These are phyloP conservation scores for Salix viminalis DNA, from an alignment of 345 rosid species.

Conservation along the genomic window DNA sequence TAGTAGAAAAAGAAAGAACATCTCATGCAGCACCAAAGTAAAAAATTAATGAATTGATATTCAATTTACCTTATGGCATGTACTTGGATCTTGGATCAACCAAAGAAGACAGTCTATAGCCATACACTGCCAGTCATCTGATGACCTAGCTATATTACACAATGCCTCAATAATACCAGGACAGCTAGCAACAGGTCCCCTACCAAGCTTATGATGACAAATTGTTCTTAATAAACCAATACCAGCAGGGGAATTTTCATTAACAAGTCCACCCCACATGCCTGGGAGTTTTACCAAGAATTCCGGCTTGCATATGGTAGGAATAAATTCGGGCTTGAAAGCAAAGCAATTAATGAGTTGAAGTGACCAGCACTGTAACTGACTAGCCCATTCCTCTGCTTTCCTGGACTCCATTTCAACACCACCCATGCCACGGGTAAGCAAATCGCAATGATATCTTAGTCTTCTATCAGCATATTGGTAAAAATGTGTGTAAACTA, in stretches of 20 bases:
- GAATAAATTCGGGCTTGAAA: conserved; percentile 96
- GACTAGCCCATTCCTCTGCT: conserved; percentile 99
- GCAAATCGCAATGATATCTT: conserved; percentile 92
- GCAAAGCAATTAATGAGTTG: conserved; percentile 99
- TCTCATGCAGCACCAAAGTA: background rate
- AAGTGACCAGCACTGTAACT: conserved; percentile 98
- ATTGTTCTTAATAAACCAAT: conserved; percentile 91
- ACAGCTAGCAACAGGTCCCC: conserved; percentile 85
- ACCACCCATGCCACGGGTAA: conserved; percentile 99
- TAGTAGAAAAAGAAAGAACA: background rate
- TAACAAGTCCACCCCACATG: conserved; percentile 99
- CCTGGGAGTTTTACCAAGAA: conserved; percentile 84
- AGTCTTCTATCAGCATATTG: conserved; percentile 73
- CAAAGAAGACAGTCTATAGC: conserved; percentile 97
- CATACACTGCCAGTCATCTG: conserved; percentile 99
- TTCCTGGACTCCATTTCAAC: conserved; percentile 98
- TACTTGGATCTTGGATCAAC: conserved; percentile 88
- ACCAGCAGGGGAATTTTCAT: conserved; percentile 98
- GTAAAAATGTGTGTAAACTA: conserved; percentile 93
- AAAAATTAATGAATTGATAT: background rate
- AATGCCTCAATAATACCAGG: conserved; percentile 81
- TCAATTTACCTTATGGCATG: conserved; percentile 68
- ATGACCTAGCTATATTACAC: conserved; percentile 88
- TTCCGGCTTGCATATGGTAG: conserved; percentile 80
- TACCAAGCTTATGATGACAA: conserved; percentile 91